Evolutionary conservation across 192 early-diverging fungal genomes (phyloP).

Genomic region (Phycomyces nitens): DNA sequence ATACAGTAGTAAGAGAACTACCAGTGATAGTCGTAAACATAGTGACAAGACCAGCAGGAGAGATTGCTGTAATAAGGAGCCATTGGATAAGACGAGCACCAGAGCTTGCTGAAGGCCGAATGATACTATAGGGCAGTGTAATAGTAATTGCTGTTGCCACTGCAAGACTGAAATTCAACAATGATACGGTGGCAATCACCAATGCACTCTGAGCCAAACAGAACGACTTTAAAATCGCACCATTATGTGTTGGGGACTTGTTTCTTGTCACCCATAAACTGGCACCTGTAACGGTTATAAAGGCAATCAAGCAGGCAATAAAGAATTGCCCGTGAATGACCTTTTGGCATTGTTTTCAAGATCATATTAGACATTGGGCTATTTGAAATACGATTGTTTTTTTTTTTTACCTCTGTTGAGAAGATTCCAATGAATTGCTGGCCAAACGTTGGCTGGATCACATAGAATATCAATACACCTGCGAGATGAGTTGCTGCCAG

Average conservation of each 20-base stretch:
- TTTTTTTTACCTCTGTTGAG: constrained; percentile 1
- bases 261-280: neutral
- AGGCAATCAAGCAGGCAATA: neutral
- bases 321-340: neutral
- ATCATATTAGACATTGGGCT: constrained; percentile 9
- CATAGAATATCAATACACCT: constrained; percentile 33
- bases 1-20: constrained; percentile 38
- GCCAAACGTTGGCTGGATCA: constrained; percentile 27
- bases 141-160: constrained; percentile 53
- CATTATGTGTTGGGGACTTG: constrained; percentile 48
- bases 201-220: constrained; percentile 54
- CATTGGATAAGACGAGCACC: constrained; percentile 38
- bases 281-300: neutral
- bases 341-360: neutral
- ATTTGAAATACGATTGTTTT: neutral
- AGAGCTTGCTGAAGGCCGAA: constrained; percentile 36
- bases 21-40: constrained; percentile 37
- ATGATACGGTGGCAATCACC: constrained; percentile 58
- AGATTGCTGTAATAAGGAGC: constrained; percentile 46
- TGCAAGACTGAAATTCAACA: constrained; percentile 72
- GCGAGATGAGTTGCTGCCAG: constrained; percentile 28
- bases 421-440: constrained; percentile 15
- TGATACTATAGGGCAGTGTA: constrained; percentile 58
- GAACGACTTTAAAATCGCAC: constrained; percentile 53
- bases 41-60: constrained; percentile 49